phyloP scores from a whole-genome alignment of 345 rosid genomes.

The Jatropha curcas region DNA sequence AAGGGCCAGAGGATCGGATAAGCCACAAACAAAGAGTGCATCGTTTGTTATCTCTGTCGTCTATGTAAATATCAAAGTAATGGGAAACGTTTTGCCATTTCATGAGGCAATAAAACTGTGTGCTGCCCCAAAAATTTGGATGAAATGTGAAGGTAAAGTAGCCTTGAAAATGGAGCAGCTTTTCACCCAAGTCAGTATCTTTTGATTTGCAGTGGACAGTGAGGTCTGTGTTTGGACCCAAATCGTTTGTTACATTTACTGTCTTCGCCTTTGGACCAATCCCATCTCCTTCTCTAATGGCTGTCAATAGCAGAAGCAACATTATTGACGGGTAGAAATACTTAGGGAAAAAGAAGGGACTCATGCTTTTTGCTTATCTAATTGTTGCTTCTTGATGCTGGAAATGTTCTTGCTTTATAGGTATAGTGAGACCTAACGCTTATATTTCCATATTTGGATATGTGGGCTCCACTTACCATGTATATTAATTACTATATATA shows the following conservation, averaged over 20 bases:
- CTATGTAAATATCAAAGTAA: slow-evolving; percentile 18
- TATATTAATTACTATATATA: too few relatives aligned
- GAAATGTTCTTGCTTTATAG: too few relatives aligned
- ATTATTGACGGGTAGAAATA: too few relatives aligned
- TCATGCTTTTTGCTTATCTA: too few relatives aligned
- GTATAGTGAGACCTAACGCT: too few relatives aligned
- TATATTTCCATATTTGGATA: too few relatives aligned
- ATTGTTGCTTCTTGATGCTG: too few relatives aligned
- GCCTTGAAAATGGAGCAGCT: neutral
- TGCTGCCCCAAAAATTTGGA: neutral
- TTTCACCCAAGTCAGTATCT: neutral
- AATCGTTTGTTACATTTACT: neutral
- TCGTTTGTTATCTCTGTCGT: neutral
- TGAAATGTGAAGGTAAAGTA: neutral
- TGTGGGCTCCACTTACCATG: too few relatives aligned
- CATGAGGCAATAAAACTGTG: neutral
- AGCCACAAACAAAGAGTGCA: slow-evolving; percentile 15
- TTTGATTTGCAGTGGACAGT: neutral
- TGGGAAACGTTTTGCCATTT: neutral
- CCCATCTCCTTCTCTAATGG: too few relatives aligned
- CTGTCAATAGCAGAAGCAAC: too few relatives aligned
- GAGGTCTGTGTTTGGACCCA: neutral
- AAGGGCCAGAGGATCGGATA: slow-evolving; percentile 6
- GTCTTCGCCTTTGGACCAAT: too few relatives aligned
- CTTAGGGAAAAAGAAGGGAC: too few relatives aligned